Evolutionary conservation across 2,329 filamentous ascomycete species (phyloP).

Genomic region (Talaromyces sp.): DNA sequence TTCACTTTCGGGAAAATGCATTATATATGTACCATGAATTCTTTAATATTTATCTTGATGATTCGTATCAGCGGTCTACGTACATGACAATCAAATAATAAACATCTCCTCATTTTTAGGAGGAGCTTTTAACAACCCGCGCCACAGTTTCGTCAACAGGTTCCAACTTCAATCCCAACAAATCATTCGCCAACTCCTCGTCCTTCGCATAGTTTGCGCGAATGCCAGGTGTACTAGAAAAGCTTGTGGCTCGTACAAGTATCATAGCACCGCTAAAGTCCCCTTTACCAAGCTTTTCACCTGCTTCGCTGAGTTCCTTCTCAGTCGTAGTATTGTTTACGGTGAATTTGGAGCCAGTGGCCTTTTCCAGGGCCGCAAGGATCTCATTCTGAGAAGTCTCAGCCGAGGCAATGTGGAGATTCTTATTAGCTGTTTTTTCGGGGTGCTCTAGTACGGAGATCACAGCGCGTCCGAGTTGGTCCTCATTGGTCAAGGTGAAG

Average conservation of each 20-base stretch:
- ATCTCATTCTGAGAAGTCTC: constrained; percentile 58
- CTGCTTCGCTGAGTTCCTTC: constrained; percentile 20
- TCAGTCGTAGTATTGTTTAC: constrained; percentile 40
- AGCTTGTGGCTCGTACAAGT: constrained; percentile 25
- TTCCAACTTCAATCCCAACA: constrained; percentile 25
- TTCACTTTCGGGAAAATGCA: neutral
- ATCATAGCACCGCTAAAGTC: constrained; percentile 26
- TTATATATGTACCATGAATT: neutral
- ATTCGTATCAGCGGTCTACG: neutral
- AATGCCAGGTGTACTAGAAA: constrained; percentile 21
- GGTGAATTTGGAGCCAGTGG: constrained; percentile 52
- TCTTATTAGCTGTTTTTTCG: constrained; percentile 55
- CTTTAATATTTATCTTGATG: neutral
- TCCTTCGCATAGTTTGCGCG: constrained; percentile 26
- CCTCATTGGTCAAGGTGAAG: constrained; percentile 52
- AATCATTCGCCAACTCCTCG: constrained; percentile 22
- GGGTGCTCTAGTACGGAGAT: constrained; percentile 50
- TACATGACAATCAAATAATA: neutral
- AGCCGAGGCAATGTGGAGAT: constrained; percentile 57
- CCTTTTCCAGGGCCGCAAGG: constrained; percentile 51
- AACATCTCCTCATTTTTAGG: neutral
- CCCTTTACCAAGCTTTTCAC: constrained; percentile 22
- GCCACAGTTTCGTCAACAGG: constrained; percentile 22
- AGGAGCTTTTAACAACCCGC: constrained; percentile 5
- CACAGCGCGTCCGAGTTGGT: constrained; percentile 52